Evolutionary conservation across 2,329 filamentous ascomycete genomes (phyloP), one percentile per base, ranked within the genome.

Genomic region (Colletotrichum shisoi): DNA sequence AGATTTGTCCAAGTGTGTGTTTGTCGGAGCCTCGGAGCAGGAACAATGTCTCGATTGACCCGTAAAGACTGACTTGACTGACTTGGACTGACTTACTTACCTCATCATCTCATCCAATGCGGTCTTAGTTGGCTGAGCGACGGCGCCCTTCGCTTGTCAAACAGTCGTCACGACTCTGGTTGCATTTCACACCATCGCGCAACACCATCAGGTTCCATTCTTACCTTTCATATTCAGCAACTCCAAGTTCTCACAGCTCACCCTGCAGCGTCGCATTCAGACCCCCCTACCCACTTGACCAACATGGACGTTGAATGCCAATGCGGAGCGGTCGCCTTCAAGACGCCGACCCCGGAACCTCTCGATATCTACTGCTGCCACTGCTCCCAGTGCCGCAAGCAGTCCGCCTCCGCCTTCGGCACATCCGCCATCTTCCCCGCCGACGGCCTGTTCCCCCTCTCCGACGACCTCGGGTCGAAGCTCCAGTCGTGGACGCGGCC

Each of bases 401-500:
- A 83, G 68, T 79, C 80, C 0, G 74, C 75, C 4, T 83, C 81
- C 0, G 81, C 81, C 2, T 83, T 81, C 69, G 81, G 81, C 27
- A 80, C 78, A 1, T 82, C 81, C 0, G 80, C 80, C 63, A 76
- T 81, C 63, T 83, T 79, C 70, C 76, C 77, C 2, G 73, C 78
- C 3, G 74, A 75, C 9, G 77, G 76, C 24, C 74, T 82, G 51
- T 79, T 82, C 71, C 81, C 81, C 0, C 74, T 81, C 1, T 51
- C 77, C 0, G 68, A 75, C 2, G 72, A 76, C 2, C 67, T 81
- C 7, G 67, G 71, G 58, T 69, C 72, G 8, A 74, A 74, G 49
- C 68, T 83, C 11, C 72, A 73, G 17, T 60, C 79, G 44, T 83
- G 78, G 75, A 74, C 72, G 13, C 78, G 81, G 21, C 71, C 72